Evolutionary conservation across 1,284 basidiomycete genomes (phyloP).

Genomic region (Microbotryum violaceum): DNA sequence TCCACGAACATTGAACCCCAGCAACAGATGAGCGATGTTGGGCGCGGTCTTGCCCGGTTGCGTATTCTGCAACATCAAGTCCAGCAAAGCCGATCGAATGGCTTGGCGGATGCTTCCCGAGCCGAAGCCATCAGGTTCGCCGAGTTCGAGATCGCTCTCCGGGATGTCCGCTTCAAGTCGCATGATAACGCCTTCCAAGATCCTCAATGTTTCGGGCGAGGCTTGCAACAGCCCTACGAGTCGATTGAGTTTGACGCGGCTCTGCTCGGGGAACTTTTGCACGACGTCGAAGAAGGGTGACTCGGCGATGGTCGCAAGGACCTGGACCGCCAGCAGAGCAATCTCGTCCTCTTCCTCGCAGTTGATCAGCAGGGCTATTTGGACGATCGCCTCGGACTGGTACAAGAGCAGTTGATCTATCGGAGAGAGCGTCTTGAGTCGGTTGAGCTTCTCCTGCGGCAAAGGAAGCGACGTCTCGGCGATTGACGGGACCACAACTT

Average conservation of each 20-base stretch:
- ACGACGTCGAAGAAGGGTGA: slow-evolving; percentile 50
- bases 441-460: slow-evolving; percentile 28
- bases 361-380: slow-evolving; percentile 72
- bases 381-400: slow-evolving; percentile 61
- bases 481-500: slow-evolving; percentile 74
- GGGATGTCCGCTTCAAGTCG: slow-evolving; percentile 51
- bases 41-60: slow-evolving; percentile 58
- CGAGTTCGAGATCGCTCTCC: slow-evolving; percentile 38
- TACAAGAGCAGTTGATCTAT: slow-evolving; percentile 78
- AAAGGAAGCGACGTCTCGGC: slow-evolving; percentile 44
- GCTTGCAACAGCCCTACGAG: slow-evolving; percentile 73
- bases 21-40: slow-evolving; percentile 80
- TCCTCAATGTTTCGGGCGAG: slow-evolving; percentile 75
- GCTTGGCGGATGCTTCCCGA: slow-evolving; percentile 54
- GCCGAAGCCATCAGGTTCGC: slow-evolving; percentile 36
- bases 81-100: slow-evolving; percentile 70
- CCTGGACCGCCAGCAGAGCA: slow-evolving; percentile 69
- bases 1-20: slow-evolving; percentile 60
- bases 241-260: slow-evolving; percentile 47
- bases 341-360: slow-evolving; percentile 65
- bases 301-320: slow-evolving; percentile 58
- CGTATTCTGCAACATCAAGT: slow-evolving; percentile 76
- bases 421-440: slow-evolving; percentile 45
- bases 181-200: slow-evolving; percentile 68
- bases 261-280: slow-evolving; percentile 54